These are phyloP conservation scores for Chaetomiaceae sp. DNA, from an alignment of 2,329 filamentous ascomycete species.

Conservation along the genomic window DNA sequence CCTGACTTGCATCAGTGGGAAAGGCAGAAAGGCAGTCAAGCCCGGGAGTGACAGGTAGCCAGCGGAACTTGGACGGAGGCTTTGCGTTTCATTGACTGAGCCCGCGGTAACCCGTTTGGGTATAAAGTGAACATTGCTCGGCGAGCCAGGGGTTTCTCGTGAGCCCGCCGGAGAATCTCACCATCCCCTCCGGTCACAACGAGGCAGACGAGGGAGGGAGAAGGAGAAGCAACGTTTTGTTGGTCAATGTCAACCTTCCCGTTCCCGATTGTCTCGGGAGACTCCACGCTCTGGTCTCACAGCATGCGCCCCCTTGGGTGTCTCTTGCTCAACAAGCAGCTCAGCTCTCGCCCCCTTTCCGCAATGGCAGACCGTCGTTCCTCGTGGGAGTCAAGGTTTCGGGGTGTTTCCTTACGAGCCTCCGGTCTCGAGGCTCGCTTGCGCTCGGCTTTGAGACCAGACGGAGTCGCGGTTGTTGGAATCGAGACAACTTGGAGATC, in stretches of 20 bases:
- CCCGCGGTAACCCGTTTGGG: constrained; percentile 1
- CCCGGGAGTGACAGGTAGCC: neutral
- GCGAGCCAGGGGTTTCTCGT: too few relatives aligned
- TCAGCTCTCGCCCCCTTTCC: neutral
- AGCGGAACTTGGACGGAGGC: neutral
- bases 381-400: neutral
- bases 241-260: neutral
- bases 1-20: too few relatives aligned
- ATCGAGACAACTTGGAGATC: too few relatives aligned
- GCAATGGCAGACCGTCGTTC: neutral
- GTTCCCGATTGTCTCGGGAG: neutral
- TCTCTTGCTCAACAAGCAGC: constrained; percentile 7
- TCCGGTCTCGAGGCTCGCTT: too few relatives aligned
- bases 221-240: too few relatives aligned
- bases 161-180: too few relatives aligned
- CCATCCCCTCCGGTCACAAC: too few relatives aligned
- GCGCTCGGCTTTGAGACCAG: too few relatives aligned
- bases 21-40: constrained; percentile 5
- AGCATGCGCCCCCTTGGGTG: neutral
- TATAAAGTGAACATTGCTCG: constrained; percentile 5
- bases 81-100: neutral
- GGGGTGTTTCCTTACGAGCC: neutral
- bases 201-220: too few relatives aligned
- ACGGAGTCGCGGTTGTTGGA: too few relatives aligned
- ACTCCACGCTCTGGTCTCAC: neutral